Conservation (phyloP, 805 yeast genomes). For the Myxozyma nipponensis region DNA sequence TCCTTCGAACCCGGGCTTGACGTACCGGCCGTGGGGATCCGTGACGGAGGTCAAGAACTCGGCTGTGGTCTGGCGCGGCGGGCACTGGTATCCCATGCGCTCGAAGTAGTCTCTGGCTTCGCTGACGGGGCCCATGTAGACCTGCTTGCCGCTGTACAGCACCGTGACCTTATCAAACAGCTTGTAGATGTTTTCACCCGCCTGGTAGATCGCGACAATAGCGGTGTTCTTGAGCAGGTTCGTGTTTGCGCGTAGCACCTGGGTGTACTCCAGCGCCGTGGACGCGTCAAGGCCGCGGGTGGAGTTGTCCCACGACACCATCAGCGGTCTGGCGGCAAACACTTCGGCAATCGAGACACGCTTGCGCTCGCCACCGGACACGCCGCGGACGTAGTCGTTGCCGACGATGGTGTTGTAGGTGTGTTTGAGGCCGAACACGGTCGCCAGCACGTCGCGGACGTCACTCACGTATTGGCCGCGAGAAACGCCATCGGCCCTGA, state of each 20-base stretch:
- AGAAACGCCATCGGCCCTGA: conserved; percentile 46
- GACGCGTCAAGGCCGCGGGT: conserved; percentile 71
- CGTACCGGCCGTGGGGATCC: conserved; percentile 49
- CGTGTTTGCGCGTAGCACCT: conserved; percentile 55
- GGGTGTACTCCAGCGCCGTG: conserved; percentile 60
- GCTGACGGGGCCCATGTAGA: conserved; percentile 48
- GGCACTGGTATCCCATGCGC: conserved; percentile 54
- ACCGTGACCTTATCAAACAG: conserved; percentile 52
- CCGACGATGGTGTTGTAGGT: conserved; percentile 44
- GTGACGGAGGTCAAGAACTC: conserved; percentile 35
- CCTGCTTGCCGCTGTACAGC: conserved; percentile 54
- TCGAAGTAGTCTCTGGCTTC: conserved; percentile 48
- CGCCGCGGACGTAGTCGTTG: conserved; percentile 52
- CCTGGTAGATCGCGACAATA: conserved; percentile 58
- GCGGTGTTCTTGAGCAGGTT: conserved; percentile 47
- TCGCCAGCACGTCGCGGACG: conserved; percentile 42
- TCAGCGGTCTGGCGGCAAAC: conserved; percentile 43
- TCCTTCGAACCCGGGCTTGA: conserved; percentile 42
- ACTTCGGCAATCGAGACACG: conserved; percentile 56
- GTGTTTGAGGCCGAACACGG: conserved; percentile 42
- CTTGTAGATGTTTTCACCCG: conserved; percentile 52
- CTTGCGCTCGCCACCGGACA: conserved; percentile 57
- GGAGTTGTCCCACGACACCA: conserved; percentile 63
- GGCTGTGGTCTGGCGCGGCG: conserved; percentile 54
- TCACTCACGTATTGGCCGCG: conserved; percentile 50